Evolutionary conservation across 2,329 filamentous ascomycete genomes (phyloP), one percentile per base, ranked within the genome.

Genomic region (Fusarium temperatum): DNA sequence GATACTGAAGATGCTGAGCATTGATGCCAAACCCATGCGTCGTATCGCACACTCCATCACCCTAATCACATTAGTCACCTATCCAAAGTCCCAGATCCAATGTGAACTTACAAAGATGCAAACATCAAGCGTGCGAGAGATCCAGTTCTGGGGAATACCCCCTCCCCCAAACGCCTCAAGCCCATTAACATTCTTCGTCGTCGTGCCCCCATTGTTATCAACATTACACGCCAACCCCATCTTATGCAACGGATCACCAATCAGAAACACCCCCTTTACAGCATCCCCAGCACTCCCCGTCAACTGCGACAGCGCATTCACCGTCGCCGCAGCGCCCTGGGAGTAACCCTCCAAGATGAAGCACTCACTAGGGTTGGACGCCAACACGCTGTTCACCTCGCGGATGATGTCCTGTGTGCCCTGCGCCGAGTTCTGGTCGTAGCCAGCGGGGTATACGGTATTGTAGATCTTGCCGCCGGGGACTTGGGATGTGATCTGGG

Each of bases 401-500:
- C 47, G 51, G 24, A 68, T 48, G 13, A 68, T 68, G n/a, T 68
- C 66, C 0, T 30, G 45, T 2, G 66, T 68, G 22, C 63, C 66
- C 1, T n/a, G 28, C 8, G 55, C 54, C 0, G 66, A 68, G 36
- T 68, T 68, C 10, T 68, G 66, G 18, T 44, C 42, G 6, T 24
- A 61, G 11, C 44, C 66, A 5, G 66, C 66, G n/a, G 41, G n/a
- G 36, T 68, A 68, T 6, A 68, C 55, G 6, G 66, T 68, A 26
- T 68, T 68, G 55, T 68, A 68, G 6, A 68, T 45, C n/a, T 68
- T 68, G 2, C 66, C 66, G 5, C 66, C 66, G 1, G 63, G 26
- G 3, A 63, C 22, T 20, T 68, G 47, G 1, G 66, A 68, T 8
- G 22, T 48, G 41, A 68, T 55, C 13, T 42, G 55, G 5, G 66